Evolutionary conservation across 495 filamentous ascomycete species (phyloP).

Genomic region (Platismatia glauca): DNA sequence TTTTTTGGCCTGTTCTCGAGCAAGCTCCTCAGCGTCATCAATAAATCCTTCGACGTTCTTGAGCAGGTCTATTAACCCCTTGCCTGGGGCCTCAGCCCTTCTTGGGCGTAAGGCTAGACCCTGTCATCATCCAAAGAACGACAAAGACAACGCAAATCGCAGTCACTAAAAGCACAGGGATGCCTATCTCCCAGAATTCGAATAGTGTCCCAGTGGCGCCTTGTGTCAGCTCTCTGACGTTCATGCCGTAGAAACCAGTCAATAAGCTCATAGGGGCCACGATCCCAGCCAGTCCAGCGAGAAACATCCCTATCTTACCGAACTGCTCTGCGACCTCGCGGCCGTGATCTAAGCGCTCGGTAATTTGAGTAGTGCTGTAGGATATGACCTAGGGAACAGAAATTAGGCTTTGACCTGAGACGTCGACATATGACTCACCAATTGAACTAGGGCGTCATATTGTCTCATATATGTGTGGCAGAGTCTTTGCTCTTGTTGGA

Average conservation of each 20-base stretch:
- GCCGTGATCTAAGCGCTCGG: slow-evolving; percentile 6
- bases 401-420: not conserved
- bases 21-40: not conserved
- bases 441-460: slow-evolving; percentile 15
- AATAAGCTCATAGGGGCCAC: slow-evolving; percentile 16
- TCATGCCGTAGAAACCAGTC: slow-evolving; percentile 20
- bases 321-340: slow-evolving; percentile 15
- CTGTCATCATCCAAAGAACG: slow-evolving; percentile 12
- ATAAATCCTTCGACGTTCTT: not conserved
- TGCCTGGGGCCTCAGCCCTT: not conserved
- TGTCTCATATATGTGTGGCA: slow-evolving; percentile 19
- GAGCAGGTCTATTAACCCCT: not conserved
- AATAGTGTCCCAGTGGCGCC: slow-evolving; percentile 12
- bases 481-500: slow-evolving; percentile 15
- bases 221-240: slow-evolving; percentile 10
- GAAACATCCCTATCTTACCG: slow-evolving; percentile 13
- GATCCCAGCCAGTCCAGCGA: slow-evolving; percentile 14
- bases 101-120: not conserved
- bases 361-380: slow-evolving; percentile 5
- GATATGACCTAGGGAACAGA: slow-evolving; percentile 5
- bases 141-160: not conserved
- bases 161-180: slow-evolving; percentile 12
- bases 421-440: not conserved
- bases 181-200: slow-evolving; percentile 17
- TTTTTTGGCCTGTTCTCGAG: not conserved